phyloP scores from a whole-genome alignment of 2,329 filamentous ascomycete genomes.

The Monilinia aucupariae region DNA sequence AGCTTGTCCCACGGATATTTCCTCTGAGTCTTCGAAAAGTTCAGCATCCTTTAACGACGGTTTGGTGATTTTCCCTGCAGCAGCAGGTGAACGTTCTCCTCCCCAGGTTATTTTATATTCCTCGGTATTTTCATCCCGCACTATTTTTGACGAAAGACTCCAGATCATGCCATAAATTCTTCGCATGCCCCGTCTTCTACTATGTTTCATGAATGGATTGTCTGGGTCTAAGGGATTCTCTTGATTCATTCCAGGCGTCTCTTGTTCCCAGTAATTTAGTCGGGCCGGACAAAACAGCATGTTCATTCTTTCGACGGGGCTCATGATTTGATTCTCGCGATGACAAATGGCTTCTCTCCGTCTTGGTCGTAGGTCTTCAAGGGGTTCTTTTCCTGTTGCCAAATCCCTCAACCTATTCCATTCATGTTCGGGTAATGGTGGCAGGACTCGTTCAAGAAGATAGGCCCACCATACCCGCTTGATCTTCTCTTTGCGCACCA shows the following conservation, averaged over 20 bases:
- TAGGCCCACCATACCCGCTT: constrained; percentile 45
- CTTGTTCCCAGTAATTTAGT: not conserved
- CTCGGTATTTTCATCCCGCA: constrained; percentile 31
- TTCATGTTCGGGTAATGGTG: constrained; percentile 49
- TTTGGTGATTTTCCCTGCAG: constrained; percentile 32
- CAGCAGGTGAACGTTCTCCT: constrained; percentile 26
- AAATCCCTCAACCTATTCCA: constrained; percentile 52
- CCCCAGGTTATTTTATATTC: constrained; percentile 45
- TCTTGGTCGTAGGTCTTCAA: constrained; percentile 19
- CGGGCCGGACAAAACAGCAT: not conserved
- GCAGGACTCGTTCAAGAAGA: constrained; percentile 44
- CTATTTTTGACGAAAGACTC: constrained; percentile 41
- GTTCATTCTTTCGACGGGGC: not conserved
- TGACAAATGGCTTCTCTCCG: constrained; percentile 22
- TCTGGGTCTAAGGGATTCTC: not conserved
- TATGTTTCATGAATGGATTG: not conserved
- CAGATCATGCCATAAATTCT: constrained; percentile 46
- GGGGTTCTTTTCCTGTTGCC: constrained; percentile 34
- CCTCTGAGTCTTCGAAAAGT: constrained; percentile 42
- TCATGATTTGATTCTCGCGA: not conserved
- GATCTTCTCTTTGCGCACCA: constrained; percentile 41
- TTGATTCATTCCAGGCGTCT: too few species aligned
- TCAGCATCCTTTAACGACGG: constrained; percentile 35
- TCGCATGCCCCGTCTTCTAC: constrained; percentile 38
- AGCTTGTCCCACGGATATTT: constrained; percentile 34